Conservation (phyloP, 257 asterid genomes). For the Lycium barbarum region DNA sequence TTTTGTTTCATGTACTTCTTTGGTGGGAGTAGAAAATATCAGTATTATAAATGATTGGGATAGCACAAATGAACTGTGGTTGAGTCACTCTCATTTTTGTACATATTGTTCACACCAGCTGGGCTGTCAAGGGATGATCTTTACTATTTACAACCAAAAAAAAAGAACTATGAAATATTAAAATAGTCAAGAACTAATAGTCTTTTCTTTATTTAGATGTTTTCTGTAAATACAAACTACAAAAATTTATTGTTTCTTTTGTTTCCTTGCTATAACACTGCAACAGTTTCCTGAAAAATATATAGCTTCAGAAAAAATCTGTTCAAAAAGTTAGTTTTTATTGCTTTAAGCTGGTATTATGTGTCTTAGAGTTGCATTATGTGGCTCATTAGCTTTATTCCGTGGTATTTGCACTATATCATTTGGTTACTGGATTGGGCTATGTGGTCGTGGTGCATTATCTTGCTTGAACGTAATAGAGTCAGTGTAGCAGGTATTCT, state of each 20-base stretch:
- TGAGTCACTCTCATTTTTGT: not conserved
- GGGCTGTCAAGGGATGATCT: not conserved
- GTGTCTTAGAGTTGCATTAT: not conserved
- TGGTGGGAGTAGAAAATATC: not conserved
- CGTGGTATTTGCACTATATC: not conserved
- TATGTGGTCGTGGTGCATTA: conserved; percentile 6
- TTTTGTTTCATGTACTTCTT: not conserved
- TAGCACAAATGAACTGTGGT: not conserved
- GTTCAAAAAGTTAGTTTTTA: not conserved
- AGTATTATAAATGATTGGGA: not conserved
- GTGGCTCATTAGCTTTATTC: conserved; percentile 16
- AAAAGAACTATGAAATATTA: not conserved
- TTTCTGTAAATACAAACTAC: conserved; percentile 10
- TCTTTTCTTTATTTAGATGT: not conserved
- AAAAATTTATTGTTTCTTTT: conserved; percentile 5
- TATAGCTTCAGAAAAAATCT: not conserved
- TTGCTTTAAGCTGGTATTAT: not conserved
- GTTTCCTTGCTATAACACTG: not conserved
- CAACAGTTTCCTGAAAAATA: conserved; percentile 14
- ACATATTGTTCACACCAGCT: not conserved
- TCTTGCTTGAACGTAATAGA: conserved; percentile 7
- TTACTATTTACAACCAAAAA: not conserved
- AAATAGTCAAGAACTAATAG: not conserved
- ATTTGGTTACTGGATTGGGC: not conserved
- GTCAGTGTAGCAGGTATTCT: conserved; percentile 13